Conservation (phyloP, 2,329 filamentous ascomycete genomes). For the Alternaria incomplexa region DNA sequence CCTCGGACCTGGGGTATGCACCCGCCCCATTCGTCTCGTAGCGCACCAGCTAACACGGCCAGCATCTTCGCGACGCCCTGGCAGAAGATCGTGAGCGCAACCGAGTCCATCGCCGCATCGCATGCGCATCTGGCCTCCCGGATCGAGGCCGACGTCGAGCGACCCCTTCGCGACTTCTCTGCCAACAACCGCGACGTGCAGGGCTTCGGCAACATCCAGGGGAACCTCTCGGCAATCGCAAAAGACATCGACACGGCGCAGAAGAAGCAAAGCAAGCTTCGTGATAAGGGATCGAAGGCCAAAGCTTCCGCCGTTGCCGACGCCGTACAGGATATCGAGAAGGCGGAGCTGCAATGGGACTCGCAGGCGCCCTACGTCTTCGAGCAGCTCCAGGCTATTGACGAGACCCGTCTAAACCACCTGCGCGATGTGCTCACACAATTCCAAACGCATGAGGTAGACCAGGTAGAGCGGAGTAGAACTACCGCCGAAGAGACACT, state of each 20-base stretch:
- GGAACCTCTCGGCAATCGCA: slow-evolving; percentile 79
- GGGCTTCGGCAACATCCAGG: slow-evolving; percentile 79
- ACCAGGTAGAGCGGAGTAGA: slow-evolving; percentile 79
- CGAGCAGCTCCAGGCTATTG: slow-evolving; percentile 86
- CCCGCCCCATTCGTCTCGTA: background rate
- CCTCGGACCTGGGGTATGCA: slow-evolving; percentile 84
- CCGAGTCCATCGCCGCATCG: slow-evolving; percentile 80
- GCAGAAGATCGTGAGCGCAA: slow-evolving; percentile 82
- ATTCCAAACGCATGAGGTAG: slow-evolving; percentile 89
- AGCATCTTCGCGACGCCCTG: slow-evolving; percentile 92
- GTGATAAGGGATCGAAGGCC: slow-evolving; percentile 76
- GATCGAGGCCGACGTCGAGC: slow-evolving; percentile 88
- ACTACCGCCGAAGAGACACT: slow-evolving; percentile 79
- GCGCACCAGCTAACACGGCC: slow-evolving; percentile 35
- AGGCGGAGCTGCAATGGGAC: slow-evolving; percentile 85
- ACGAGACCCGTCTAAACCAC: slow-evolving; percentile 88
- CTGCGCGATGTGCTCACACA: slow-evolving; percentile 90
- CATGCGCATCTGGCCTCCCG: slow-evolving; percentile 81
- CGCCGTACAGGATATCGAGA: slow-evolving; percentile 75
- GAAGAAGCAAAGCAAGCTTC: slow-evolving; percentile 84
- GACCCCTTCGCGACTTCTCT: slow-evolving; percentile 77
- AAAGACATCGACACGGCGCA: slow-evolving; percentile 85
- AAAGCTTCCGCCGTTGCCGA: slow-evolving; percentile 78
- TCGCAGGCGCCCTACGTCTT: slow-evolving; percentile 94
- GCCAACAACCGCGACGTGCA: slow-evolving; percentile 75